A percentile compares a stretch with the other conserved stretches of the same genome.
These are phyloP conservation scores for Fusarium sp. DNA, from an alignment of 2,329 filamentous ascomycete species.

Conservation along the genomic window DNA sequence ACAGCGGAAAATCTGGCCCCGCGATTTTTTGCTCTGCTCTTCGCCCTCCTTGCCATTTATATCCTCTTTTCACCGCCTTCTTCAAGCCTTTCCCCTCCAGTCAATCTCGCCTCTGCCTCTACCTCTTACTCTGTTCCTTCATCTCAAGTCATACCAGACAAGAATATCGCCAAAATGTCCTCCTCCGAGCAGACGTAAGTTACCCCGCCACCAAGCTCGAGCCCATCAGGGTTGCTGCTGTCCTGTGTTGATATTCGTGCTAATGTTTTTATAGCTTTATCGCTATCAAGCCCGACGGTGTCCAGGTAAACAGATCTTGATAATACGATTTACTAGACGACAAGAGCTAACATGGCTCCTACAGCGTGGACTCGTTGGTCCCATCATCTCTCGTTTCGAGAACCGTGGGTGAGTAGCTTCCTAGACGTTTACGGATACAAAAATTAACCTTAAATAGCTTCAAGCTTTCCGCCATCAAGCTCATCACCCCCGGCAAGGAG, in stretches of 20 bases:
- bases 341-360: conserved; percentile 44
- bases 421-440: conserved; percentile 19
- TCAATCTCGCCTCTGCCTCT: conserved; percentile 47
- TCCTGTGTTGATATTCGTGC: conserved; percentile 37
- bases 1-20: conserved; percentile 59
- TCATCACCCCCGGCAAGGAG: conserved; percentile 86
- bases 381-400: conserved; percentile 99
- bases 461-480: conserved; percentile 99
- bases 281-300: conserved; percentile 99
- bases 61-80: conserved; percentile 53
- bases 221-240: conserved; percentile 30
- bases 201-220: conserved; percentile 52
- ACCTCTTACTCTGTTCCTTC: conserved; percentile 48
- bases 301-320: conserved; percentile 77
- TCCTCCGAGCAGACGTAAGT: conserved; percentile 86
- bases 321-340: background rate
- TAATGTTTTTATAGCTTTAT: conserved; percentile 81
- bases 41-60: conserved; percentile 55
- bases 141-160: conserved; percentile 48
- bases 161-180: conserved; percentile 70
- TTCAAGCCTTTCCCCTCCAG: conserved; percentile 50
- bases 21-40: conserved; percentile 58
- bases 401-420: conserved; percentile 78
- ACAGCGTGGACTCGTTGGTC: conserved; percentile 95
- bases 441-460: conserved; percentile 69